Conservation (phyloP, 768 basidiomycete species). For the Lentinula sp. region DNA sequence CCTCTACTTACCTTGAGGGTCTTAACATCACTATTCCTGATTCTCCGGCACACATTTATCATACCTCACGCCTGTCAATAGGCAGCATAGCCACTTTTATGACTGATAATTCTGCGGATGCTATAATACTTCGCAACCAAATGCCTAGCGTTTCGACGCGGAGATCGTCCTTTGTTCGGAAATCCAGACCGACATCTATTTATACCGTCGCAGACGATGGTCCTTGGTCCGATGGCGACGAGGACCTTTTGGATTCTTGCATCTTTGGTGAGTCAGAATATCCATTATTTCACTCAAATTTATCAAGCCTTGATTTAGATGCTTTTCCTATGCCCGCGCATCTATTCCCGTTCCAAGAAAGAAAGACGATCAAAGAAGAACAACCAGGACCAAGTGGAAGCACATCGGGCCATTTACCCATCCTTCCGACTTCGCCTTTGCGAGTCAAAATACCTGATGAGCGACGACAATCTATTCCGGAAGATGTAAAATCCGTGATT, state of each 20-base stretch:
- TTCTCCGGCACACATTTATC: constrained; percentile 23
- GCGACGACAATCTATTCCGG: background rate
- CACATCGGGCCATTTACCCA: background rate
- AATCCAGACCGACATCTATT: background rate
- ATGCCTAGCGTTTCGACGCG: background rate
- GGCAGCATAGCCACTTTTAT: constrained; percentile 52
- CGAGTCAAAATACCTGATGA: background rate
- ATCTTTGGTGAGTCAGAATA: constrained; percentile 24
- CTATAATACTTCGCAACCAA: constrained; percentile 37
- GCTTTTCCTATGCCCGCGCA: constrained; percentile 13
- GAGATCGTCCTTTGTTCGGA: background rate
- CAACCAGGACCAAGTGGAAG: background rate
- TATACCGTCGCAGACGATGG: constrained; percentile 25
- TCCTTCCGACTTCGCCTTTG: background rate
- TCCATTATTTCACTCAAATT: background rate
- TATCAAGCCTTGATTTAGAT: constrained; percentile 19
- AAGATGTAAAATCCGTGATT: background rate
- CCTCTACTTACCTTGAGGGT: constrained; percentile 32
- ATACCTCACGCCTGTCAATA: constrained; percentile 31
- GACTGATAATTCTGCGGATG: constrained; percentile 54
- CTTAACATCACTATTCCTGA: constrained; percentile 29
- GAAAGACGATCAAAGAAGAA: background rate
- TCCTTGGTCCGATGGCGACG: constrained; percentile 29
- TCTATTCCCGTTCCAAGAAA: constrained; percentile 1
- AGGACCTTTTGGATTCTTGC: constrained; percentile 25